phyloP scores from a whole-genome alignment of 768 basidiomycete species.

The Tricholomella constricta region DNA sequence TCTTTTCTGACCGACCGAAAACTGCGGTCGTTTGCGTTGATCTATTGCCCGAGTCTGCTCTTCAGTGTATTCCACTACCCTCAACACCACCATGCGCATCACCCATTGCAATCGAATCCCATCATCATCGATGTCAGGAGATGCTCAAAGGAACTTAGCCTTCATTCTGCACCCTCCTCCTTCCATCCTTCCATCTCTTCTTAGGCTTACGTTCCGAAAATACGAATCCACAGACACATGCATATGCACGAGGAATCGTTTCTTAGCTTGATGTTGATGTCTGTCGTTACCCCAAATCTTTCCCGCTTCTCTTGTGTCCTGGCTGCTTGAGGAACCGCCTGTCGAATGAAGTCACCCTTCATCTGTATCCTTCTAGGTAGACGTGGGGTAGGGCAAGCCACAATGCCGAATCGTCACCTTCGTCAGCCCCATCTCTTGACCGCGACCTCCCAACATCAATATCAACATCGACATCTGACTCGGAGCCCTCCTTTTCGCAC shows the following conservation, averaged over 20 bases:
- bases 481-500: too few relatives aligned
- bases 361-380: too few relatives aligned
- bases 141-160: background rate
- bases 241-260: background rate
- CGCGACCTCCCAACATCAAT: too few relatives aligned
- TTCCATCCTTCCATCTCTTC: background rate
- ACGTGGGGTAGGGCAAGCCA: too few relatives aligned
- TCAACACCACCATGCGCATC: background rate
- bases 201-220: background rate
- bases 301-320: background rate
- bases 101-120: background rate
- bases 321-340: too few relatives aligned
- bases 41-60: background rate
- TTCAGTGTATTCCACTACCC: background rate
- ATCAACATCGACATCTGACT: too few relatives aligned
- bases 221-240: background rate
- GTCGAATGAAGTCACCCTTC: too few relatives aligned
- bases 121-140: background rate
- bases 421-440: too few relatives aligned
- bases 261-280: background rate
- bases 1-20: too few relatives aligned
- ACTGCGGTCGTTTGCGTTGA: too few relatives aligned
- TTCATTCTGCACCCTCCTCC: constrained; percentile 2
- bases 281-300: background rate
- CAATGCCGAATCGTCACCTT: background rate